Evolutionary conservation across 2,329 filamentous ascomycete species (phyloP), one percentile per base, ranked within the genome.

Genomic region (Coniochaeta sp.): DNA sequence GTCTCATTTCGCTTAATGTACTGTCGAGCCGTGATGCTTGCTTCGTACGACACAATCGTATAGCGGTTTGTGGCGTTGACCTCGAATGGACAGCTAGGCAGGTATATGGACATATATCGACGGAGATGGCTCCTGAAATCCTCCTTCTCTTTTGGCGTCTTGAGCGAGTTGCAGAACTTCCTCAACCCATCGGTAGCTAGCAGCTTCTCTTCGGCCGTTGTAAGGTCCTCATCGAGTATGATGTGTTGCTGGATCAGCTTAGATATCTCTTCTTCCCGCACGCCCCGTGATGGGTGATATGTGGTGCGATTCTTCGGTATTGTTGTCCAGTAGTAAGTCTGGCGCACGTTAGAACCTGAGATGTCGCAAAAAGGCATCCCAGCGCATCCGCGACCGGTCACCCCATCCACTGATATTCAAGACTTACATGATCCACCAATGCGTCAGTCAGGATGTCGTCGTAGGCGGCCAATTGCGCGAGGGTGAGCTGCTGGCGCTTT

Each of bases 381-480:
- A 16, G 57, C 62, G 31, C 62, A 60, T 34, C 16, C 22, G 28
- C 19, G 31, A 28, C 16, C 7, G 31, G 19, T 59, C 14, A 3
- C 58, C n/a, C n/a, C 24, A 22, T 16, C 14, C 43, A 11, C 22
- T 31, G 28, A 5, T 22, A 7, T 22, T n/a, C 28, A 22, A 58
- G 47, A 82, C 89, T 76, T 83, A 97, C 93, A 77, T 93, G 91
- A 76, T 99, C 95, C 63, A 99, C 88, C 59, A 99, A 86, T 66
- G 91, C 90, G 82, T 99, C 95, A 8, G 95, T 99, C 64, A 96
- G 81, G 65, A 98, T 88, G 75, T 99, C 95, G 77, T 99, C 95
- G 78, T 98, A 98, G 57, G 89, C 89, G 34, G 92, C 89, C 69
- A 99, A 79, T 79, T 96, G 93, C 62, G 88, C 87, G 67, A 98